Percentiles rank a stretch among this genome's conserved stretches.
Evolutionary conservation across 768 basidiomycete species (phyloP).

Genomic region (Favolaschia claudopus): DNA sequence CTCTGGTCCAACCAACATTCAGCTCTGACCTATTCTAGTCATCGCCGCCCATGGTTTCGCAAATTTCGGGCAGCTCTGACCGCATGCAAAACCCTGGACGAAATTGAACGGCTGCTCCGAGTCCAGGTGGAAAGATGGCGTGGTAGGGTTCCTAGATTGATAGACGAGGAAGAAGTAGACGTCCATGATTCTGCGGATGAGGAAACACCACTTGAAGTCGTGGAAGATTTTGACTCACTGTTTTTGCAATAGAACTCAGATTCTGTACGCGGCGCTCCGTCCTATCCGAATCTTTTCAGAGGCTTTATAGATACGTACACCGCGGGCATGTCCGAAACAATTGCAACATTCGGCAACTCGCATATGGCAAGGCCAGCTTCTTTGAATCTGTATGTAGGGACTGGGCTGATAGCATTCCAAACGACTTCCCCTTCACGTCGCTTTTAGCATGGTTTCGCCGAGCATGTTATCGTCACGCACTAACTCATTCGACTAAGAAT

Average conservation of each 20-base stretch:
- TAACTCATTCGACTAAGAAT: too few species aligned
- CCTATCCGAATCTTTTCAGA: too few species aligned
- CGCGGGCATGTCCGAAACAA: too few species aligned
- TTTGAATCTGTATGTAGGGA: too few species aligned
- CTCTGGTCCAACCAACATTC: constrained; percentile 12
- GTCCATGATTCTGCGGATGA: constrained; percentile 24
- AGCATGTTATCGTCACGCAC: too few species aligned
- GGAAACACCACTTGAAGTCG: not conserved
- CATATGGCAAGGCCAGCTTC: too few species aligned
- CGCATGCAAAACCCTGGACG: constrained; percentile 50
- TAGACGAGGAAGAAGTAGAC: constrained; percentile 29
- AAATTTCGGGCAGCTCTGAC: constrained; percentile 59
- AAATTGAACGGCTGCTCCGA: constrained; percentile 39
- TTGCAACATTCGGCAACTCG: too few species aligned
- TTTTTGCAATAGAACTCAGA: constrained; percentile 17
- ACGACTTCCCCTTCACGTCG: too few species aligned
- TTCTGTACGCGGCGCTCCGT: constrained; percentile 1
- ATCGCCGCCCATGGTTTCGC: constrained; percentile 61
- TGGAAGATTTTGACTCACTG: constrained; percentile 17
- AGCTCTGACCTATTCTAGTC: constrained; percentile 36
- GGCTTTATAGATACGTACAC: too few species aligned
- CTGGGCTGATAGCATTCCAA: too few species aligned
- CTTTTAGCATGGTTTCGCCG: too few species aligned
- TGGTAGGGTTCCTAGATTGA: constrained; percentile 41
- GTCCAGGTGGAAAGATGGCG: constrained; percentile 58